phyloP scores from a whole-genome alignment of 2,329 filamentous ascomycete genomes.

The Diaporthe citrichinensis region DNA sequence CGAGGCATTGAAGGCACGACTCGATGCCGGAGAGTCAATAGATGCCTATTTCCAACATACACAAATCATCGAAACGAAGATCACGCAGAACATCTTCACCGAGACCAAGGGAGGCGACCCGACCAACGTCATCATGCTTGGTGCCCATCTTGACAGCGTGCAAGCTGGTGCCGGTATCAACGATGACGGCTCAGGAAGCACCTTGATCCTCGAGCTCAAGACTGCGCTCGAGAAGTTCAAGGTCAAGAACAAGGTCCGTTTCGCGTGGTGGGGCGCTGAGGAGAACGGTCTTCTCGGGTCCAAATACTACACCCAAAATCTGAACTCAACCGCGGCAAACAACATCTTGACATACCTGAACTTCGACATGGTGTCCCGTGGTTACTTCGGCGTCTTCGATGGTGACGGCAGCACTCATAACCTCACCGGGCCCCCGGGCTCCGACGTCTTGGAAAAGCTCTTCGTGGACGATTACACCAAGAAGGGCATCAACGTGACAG shows the following conservation, averaged over 20 bases:
- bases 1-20: slow-evolving; percentile 5
- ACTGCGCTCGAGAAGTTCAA: slow-evolving; percentile 48
- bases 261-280: slow-evolving; percentile 62
- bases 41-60: slow-evolving; percentile 9
- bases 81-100: slow-evolving; percentile 60
- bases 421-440: slow-evolving; percentile 43
- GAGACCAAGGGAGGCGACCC: slow-evolving; percentile 61
- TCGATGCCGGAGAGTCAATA: background rate
- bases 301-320: slow-evolving; percentile 54
- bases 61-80: slow-evolving; percentile 50
- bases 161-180: slow-evolving; percentile 61
- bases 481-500: slow-evolving; percentile 47
- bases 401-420: slow-evolving; percentile 32
- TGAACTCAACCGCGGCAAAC: slow-evolving; percentile 49
- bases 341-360: slow-evolving; percentile 56
- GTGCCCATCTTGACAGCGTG: slow-evolving; percentile 61
- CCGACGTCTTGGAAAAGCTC: slow-evolving; percentile 51
- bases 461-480: slow-evolving; percentile 50
- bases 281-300: slow-evolving; percentile 57
- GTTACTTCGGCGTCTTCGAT: slow-evolving; percentile 52
- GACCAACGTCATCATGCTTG: slow-evolving; percentile 58
- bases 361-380: slow-evolving; percentile 58
- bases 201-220: slow-evolving; percentile 55
- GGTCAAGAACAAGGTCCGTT: slow-evolving; percentile 57
- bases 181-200: slow-evolving; percentile 60